Base-by-base conservation (phyloP, 2,329 filamentous ascomycete genomes). In the Fusarium nygamai region DNA sequence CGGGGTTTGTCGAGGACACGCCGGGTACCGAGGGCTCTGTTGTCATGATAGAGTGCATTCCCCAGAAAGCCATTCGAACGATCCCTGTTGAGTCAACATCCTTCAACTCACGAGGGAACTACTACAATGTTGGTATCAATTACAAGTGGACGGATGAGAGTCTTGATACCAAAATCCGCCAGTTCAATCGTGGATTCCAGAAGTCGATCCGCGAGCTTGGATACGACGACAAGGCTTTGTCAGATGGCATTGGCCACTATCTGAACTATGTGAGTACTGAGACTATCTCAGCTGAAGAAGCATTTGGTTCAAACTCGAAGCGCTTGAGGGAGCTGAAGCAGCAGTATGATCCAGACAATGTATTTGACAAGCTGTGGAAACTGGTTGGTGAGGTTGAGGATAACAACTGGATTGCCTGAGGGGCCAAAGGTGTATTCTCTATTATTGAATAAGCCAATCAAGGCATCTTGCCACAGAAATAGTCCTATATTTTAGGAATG, bases 81-180 rank as follows among this genome's bases (percentile, higher is more conserved):
- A 56, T 78, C 27, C 69, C 76, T 17, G 61, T 66, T 17, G 63
- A 76, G 24, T 59, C 74, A 27, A 77, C 76, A 16, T 44, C 76
- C 17, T 78, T 78, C 57, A 78, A 78, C 67, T 76, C 67, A 31
- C 68, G 76, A 53, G 76, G 76, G 17, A 73, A 69, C 56, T 78
- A 78, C 54, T 78, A 74, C 50, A 70, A 77, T 34, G 59, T 77
- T 6, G 76, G 72, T 14, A 48, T 75, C 13, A 24, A 54, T 8
- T 78, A 71, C 53, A 73, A 65, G 31, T 78, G 73, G 67, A 33
- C 69, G 8, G 61, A 76, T 14, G 65, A 61, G 29, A 47, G 31
- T 6, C 56, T 77, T 11, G 76, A 78, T 48, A 41, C 64, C 16
- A 68, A 47, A 29, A 47, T 78, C 12, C 76, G 76, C 14, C 60